Evolutionary conservation across 2,329 filamentous ascomycete species (phyloP), one percentile per base, ranked within the genome.

Genomic region (Shiraia sp.): DNA sequence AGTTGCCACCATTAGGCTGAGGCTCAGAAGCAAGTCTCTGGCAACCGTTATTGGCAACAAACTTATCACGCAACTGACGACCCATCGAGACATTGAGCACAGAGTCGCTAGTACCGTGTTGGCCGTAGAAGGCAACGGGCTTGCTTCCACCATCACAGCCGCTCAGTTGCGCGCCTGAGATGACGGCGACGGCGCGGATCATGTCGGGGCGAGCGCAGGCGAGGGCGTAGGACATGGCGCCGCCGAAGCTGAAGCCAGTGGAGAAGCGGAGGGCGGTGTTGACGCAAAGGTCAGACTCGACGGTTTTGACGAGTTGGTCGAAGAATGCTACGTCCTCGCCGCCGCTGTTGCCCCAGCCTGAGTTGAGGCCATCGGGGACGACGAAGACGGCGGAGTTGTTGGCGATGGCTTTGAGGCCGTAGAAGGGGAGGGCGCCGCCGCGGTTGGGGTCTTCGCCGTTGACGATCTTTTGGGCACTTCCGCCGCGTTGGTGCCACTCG

Each of bases 241-340:
- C 72, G 16, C 33, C 33, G 33, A 27, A 36, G 23, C 33, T 36
- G 59, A 72, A 75, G 9, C 72, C 72, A 2, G 70, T 74, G 23
- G 70, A 61, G 53, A 75, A 76, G 39, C 70, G 61, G 37, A 69
- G 64, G 36, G 55, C 55, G 38, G 68, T 57, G 42, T 76, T 66
- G 25, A 76, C 53, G 48, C 74, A 76, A 34, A 75, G 67, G 24
- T 68, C 63, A 5, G 52, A 45, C 48, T 73, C 65, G 17, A 74
- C 56, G 8, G 57, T 61, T 19, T 63, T 55, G 25, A 75, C 47
- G 36, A 76, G 67, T n/a, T 57, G 47, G 30, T 74, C 66, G 30
- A 72, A 60, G 42, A 76, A 73, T 0, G 57, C 57, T 32, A 75
- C 46, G 38, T 75, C 73, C 29, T 72, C 63, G 9, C 72, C 72